phyloP scores from a whole-genome alignment of 495 filamentous ascomycete genomes.

The Daldinia childiae region DNA sequence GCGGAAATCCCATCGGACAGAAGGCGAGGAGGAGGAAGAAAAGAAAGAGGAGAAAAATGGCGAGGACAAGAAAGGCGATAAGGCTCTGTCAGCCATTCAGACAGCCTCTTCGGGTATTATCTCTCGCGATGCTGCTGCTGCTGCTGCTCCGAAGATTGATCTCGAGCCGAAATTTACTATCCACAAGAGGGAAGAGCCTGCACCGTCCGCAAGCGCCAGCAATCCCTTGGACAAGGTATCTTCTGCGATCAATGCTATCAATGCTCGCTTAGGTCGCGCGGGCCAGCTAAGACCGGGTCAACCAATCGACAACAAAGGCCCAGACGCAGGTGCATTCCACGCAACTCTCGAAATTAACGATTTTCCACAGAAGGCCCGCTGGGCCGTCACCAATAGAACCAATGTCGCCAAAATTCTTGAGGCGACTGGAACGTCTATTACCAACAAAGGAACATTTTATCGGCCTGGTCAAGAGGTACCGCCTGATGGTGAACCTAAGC shows the following conservation, averaged over 20 bases:
- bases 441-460: slow-evolving; percentile 95
- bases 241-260: slow-evolving; percentile 84
- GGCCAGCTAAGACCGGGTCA: slow-evolving; percentile 89
- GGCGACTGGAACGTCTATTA: slow-evolving; percentile 93
- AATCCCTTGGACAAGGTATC: slow-evolving; percentile 82
- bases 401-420: slow-evolving; percentile 99
- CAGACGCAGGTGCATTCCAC: slow-evolving; percentile 96
- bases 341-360: slow-evolving; percentile 99
- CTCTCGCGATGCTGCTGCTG: slow-evolving; percentile 52
- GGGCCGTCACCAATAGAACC: slow-evolving; percentile 98
- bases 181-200: slow-evolving; percentile 71
- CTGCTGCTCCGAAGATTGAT: slow-evolving; percentile 40
- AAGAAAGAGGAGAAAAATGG: slow-evolving; percentile 75
- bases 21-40: slow-evolving; percentile 86
- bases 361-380: slow-evolving; percentile 98
- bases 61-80: slow-evolving; percentile 68
- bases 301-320: slow-evolving; percentile 98
- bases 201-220: slow-evolving; percentile 62
- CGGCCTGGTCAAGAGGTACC: slow-evolving; percentile 79
- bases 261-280: slow-evolving; percentile 83
- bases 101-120: slow-evolving; percentile 66
- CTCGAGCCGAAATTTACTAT: slow-evolving; percentile 73
- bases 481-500: slow-evolving; percentile 79
- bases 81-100: slow-evolving; percentile 70
- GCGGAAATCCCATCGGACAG: slow-evolving; percentile 88